Percentiles rank a stretch among this genome's conserved stretches.
Conservation (phyloP, 768 basidiomycete genomes). For the Hortiboletus flavorubellus region DNA sequence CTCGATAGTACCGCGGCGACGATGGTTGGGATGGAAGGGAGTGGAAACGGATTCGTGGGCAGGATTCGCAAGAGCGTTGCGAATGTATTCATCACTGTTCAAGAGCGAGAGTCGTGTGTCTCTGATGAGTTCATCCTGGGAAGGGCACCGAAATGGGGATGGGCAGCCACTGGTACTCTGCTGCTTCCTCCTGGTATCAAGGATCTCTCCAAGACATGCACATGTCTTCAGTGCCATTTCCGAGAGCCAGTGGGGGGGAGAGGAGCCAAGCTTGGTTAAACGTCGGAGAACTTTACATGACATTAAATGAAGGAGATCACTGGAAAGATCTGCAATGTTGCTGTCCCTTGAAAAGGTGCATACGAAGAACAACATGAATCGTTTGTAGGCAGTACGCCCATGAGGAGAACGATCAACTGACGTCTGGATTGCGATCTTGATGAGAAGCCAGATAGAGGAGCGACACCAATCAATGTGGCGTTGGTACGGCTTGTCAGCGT, state of each 20-base stretch:
- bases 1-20: conserved; percentile 1
- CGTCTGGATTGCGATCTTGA: conserved; percentile 30
- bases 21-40: neutral
- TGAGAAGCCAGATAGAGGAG: conserved; percentile 33
- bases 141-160: neutral
- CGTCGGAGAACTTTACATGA: conserved; percentile 18
- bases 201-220: neutral
- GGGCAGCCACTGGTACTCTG: neutral
- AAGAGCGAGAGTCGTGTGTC: neutral
- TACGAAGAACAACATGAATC: conserved; percentile 43
- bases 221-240: neutral
- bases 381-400: conserved; percentile 37
- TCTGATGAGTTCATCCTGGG: neutral
- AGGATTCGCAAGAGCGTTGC: neutral
- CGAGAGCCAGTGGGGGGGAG: neutral
- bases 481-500: conserved; percentile 16
- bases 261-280: conserved; percentile 10
- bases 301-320: conserved; percentile 26
- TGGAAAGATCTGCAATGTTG: conserved; percentile 5
- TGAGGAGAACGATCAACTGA: conserved; percentile 9
- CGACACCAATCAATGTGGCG: no score
- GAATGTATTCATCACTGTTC: neutral
- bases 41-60: neutral
- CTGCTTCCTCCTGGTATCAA: neutral
- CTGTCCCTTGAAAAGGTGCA: conserved; percentile 23